These are phyloP conservation scores for Coemansia sp. DNA, from an alignment of 192 early-diverging fungal species.

Conservation along the genomic window DNA sequence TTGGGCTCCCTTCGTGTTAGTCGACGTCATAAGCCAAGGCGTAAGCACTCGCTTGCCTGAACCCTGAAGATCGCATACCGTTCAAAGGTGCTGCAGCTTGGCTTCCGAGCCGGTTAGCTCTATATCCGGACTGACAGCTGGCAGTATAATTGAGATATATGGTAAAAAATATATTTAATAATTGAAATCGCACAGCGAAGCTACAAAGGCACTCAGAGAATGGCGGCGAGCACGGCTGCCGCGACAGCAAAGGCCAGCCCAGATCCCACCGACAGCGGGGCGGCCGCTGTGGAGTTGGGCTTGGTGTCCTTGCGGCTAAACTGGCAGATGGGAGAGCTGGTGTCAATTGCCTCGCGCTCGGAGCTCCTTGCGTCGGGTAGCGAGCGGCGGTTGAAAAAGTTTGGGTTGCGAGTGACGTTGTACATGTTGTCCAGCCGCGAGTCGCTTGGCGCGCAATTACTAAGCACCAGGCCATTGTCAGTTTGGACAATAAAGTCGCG, in stretches of 20 bases:
- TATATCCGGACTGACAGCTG: no score
- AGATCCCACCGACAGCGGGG: constrained; percentile 11
- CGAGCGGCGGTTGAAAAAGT: constrained; percentile 42
- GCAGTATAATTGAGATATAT: not conserved
- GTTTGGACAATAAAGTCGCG: constrained; percentile 38
- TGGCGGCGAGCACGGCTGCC: not conserved
- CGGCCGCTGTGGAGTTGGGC: constrained; percentile 1
- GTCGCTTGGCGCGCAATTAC: constrained; percentile 45
- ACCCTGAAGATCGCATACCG: not conserved
- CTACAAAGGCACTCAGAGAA: not conserved
- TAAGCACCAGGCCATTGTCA: constrained; percentile 29
- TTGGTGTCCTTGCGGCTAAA: constrained; percentile 17
- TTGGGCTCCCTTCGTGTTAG: not conserved
- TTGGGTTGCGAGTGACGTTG: constrained; percentile 33
- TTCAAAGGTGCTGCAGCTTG: not conserved
- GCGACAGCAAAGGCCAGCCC: not conserved
- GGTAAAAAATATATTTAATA: not conserved
- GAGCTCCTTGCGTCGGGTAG: not conserved
- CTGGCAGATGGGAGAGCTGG: constrained; percentile 31
- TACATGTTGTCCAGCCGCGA: constrained; percentile 34
- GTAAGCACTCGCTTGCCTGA: not conserved
- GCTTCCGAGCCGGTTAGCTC: not conserved
- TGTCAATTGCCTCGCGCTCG: constrained; percentile 2
- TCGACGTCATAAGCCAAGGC: not conserved
- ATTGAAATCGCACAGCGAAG: not conserved